Conservation (phyloP, 169 alveolate genomes). For the Miamiensis avidus region DNA sequence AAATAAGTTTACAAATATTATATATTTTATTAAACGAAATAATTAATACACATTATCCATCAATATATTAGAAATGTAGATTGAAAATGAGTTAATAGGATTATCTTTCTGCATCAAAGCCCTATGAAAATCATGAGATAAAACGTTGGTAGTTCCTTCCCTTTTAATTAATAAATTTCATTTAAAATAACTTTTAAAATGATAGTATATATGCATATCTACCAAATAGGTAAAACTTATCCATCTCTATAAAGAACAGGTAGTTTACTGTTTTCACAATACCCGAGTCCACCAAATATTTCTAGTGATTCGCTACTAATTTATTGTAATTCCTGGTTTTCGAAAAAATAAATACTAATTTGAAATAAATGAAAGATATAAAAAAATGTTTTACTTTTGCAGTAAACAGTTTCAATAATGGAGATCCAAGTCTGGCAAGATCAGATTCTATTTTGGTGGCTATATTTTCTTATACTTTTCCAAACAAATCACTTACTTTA, state of each 20-base stretch:
- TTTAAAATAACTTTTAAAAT: too few relatives aligned
- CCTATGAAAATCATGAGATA: conserved; percentile 61
- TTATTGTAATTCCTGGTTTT: background rate
- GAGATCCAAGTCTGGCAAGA: conserved; percentile 59
- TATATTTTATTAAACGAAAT: background rate
- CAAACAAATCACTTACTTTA: conserved; percentile 35
- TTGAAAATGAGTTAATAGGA: background rate
- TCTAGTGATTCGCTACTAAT: conserved; percentile 72
- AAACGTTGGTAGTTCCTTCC: conserved; percentile 81
- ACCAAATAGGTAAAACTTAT: conserved; percentile 75
- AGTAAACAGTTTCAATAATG: conserved; percentile 68
- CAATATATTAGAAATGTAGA: background rate
- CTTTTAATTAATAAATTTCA: background rate
- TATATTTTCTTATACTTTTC: conserved; percentile 43
- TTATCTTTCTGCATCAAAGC: conserved; percentile 40
- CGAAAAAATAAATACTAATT: background rate
- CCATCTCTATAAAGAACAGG: conserved; percentile 76
- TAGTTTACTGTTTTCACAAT: conserved; percentile 68
- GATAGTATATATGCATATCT: background rate
- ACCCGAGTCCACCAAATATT: conserved; percentile 76
- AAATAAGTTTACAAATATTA: background rate
- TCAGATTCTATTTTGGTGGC: conserved; percentile 43
- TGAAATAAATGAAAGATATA: background rate
- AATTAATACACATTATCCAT: background rate
- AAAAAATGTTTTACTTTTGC: conserved; percentile 68